Evolutionary conservation across 371 early-diverging fungal genomes (phyloP).

Genomic region (Cladochytrium tenue): DNA sequence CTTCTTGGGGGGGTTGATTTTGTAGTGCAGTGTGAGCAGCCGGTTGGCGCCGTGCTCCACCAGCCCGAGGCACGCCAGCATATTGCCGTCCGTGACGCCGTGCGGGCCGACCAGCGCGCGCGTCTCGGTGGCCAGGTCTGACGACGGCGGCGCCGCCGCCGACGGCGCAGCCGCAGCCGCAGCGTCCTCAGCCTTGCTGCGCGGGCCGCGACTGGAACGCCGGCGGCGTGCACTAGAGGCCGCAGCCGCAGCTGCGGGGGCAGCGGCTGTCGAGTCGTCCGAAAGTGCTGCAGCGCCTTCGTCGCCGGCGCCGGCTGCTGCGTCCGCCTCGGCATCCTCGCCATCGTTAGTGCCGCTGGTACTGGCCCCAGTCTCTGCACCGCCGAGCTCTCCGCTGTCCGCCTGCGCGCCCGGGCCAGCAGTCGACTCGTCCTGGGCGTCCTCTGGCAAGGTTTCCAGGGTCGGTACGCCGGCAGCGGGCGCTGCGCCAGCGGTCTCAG

Average conservation of each 20-base stretch:
- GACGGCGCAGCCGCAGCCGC: not conserved
- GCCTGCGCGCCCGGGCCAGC: not conserved
- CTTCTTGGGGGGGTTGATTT: conserved; percentile 44
- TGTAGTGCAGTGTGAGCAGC: conserved; percentile 46
- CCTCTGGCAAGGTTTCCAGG: not conserved
- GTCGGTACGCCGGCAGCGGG: conserved; percentile 2
- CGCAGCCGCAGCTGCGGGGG: not conserved
- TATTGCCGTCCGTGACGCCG: conserved; percentile 44
- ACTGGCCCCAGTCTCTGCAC: not conserved
- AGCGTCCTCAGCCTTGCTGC: not conserved
- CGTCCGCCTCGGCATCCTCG: not conserved
- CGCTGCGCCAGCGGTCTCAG: not conserved
- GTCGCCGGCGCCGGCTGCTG: not conserved
- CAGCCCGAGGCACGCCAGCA: conserved; percentile 44
- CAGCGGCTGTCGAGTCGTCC: not conserved
- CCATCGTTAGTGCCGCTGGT: not conserved
- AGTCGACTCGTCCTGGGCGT: not conserved
- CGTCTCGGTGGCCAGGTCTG: conserved; percentile 25
- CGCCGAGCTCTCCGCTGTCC: not conserved
- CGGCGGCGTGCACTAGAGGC: not conserved
- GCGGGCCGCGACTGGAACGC: not conserved
- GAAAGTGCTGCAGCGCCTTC: not conserved
- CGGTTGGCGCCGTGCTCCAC: conserved; percentile 54
- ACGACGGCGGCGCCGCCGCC: conserved; percentile 6
- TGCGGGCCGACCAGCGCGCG: conserved; percentile 30